These are phyloP conservation scores for Lactarius sanguifluus DNA, from an alignment of 768 basidiomycete species.

Conservation along the genomic window DNA sequence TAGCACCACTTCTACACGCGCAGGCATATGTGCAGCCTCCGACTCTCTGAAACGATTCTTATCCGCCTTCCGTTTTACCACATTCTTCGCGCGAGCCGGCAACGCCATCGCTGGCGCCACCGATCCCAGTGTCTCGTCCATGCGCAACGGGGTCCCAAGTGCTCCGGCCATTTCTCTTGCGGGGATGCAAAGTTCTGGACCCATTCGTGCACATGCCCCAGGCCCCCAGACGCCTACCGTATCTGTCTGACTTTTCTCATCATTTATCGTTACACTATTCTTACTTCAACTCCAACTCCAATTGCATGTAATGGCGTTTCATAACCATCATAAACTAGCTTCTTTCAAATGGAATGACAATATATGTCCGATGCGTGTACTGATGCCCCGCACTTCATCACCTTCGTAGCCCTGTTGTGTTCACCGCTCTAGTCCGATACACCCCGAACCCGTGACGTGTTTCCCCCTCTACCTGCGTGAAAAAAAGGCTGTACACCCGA, in stretches of 20 bases:
- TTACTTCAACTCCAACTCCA: too few species aligned
- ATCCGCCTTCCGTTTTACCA: neutral
- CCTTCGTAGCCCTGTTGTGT: neutral
- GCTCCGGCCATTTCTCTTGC: neutral
- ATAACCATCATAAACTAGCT: neutral
- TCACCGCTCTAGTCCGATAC: neutral
- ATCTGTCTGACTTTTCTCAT: neutral
- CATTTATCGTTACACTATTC: neutral
- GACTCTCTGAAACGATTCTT: neutral
- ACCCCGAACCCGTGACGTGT: neutral
- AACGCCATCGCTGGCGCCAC: neutral
- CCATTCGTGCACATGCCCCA: neutral
- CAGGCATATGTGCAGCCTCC: neutral
- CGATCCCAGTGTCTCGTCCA: neutral
- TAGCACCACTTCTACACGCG: neutral
- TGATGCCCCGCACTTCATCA: neutral
- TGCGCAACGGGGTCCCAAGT: neutral
- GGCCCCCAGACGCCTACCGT: neutral
- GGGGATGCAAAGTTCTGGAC: neutral
- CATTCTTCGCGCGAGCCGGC: neutral
- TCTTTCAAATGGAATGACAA: too few species aligned
- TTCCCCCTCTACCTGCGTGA: neutral
- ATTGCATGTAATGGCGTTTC: neutral
- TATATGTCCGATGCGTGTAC: neutral
- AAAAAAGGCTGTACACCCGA: neutral